Evolutionary conservation across 2,329 filamentous ascomycete species (phyloP).

Genomic region (Botrytis cinerea): DNA sequence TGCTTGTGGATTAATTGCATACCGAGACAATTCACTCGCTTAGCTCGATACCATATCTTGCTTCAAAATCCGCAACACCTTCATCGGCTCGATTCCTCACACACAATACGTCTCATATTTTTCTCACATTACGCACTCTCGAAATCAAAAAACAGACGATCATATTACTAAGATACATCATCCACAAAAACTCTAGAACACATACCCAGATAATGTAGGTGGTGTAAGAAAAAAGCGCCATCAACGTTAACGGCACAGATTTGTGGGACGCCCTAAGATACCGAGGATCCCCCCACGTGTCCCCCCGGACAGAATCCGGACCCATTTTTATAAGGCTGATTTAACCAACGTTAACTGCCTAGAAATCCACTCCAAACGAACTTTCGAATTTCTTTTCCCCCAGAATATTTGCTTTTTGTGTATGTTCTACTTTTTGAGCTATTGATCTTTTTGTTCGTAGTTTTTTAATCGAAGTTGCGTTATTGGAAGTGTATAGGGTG

Average conservation of each 20-base stretch:
- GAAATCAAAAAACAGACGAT: neutral
- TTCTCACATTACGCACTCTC: neutral
- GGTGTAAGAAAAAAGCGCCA: neutral
- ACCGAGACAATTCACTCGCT: neutral
- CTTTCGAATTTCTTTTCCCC: neutral
- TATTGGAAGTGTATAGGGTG: accelerated
- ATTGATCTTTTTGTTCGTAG: neutral
- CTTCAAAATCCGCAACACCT: neutral
- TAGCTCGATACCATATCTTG: neutral
- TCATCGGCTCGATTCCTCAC: neutral
- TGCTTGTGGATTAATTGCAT: neutral
- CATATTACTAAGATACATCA: neutral
- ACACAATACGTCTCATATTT: neutral
- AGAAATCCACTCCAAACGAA: neutral
- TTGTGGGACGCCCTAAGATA: neutral
- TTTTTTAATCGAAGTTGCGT: neutral
- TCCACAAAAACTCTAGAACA: neutral
- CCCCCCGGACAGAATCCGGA: neutral
- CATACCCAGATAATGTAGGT: neutral
- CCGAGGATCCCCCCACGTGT: neutral
- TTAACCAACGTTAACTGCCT: neutral
- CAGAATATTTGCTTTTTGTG: neutral
- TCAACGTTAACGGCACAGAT: neutral
- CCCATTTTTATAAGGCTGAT: slow-evolving; percentile 4
- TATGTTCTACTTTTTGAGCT: neutral